Base-by-base conservation (phyloP, 2,329 filamentous ascomycete species). In the Monilinia aucupariae region DNA sequence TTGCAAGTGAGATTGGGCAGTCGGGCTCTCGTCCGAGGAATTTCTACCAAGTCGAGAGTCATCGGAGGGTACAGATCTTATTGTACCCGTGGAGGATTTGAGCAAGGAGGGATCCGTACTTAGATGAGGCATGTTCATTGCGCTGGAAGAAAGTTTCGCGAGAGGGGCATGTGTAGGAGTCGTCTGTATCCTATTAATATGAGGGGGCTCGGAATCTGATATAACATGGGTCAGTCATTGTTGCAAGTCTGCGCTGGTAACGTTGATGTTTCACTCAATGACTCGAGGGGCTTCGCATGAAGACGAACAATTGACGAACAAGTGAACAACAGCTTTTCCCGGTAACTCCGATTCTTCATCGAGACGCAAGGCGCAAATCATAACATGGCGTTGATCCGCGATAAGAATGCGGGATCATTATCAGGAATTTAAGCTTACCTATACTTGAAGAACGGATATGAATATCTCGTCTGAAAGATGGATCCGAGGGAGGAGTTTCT, bases 31-130 rank as follows among this genome's bases (percentile, higher is more conserved):
- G 22, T 66, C 64, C n/a, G 61, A n/a, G 12, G 59, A 56, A 43
- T 34, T 59, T 13, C 67, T 64, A 53, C 65, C 56, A 37, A 66
- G 64, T 25, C 27, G 32, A 53, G 64, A 55, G 30, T 66, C 59
- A 47, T 71, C 70, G 22, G 67, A 59, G 22, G 69, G 66, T n/a
- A 74, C 72, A 25, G 71, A 69, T 64, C 71, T 64, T 7, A 73
- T 73, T 27, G 70, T 70, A 30, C 66, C 67, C 22, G 65, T 67
- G 17, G 66, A 55, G 20, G 64, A 62, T 61, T 66, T 71, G 62
- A 62, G 47, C 30, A 63, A 41, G 22, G 63, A 61, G 50, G 50
- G 58, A 25, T 66, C 52, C 15, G 41, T 58, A 30, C 41, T 58
- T 7, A 62, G 34, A 20, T 62, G 66, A 64, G 67, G 49, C 51